Evolutionary conservation across 148 eudicot genomes (phyloP), one percentile per base, ranked within the genome.

Genomic region (Gaultheria prostrata): DNA sequence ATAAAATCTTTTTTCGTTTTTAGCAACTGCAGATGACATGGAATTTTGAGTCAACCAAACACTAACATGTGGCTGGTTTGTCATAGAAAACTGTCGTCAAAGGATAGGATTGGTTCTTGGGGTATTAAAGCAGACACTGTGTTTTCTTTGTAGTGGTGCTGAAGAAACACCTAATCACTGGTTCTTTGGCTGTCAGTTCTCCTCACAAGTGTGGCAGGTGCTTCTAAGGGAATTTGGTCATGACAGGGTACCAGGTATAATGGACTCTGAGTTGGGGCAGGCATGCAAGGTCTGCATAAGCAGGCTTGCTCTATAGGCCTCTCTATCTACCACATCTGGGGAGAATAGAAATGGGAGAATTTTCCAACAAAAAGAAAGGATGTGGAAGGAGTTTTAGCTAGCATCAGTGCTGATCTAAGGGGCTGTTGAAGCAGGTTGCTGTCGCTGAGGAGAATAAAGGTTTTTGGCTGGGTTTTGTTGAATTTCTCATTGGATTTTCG

Each of bases 151-250:
- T 59, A 3, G 7, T 21, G 30, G 67, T 61, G 61, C 61, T 56
- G 61, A 56, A n/a, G n/a, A 56, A 18, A 20, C 24, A 18, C 61
- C 18, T 56, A n/a, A 61, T 61, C 67, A n/a, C 67, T 21, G 4
- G 13, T 61, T 61, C 67, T 24, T n/a, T 61, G 28, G 28, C 28
- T 61, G 67, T 61, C 67, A 61, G 28, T 61, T n/a, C 67, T 61
- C 67, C 67, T 61, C 67, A 61, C 67, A n/a, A 61, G n/a, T 21
- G 24, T 61, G 67, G 67, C 67, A 61, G 28, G 67, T 61, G 67
- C 67, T 61, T n/a, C 67, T 61, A 61, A n/a, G 67, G 67, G 8
- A 61, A n/a, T 21, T 26, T 61, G 28, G 28, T 61, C 30, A 61
- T 8, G 28, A 61, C 67, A 61, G 30, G 67, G 67, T 21, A 21